Base-by-base conservation (phyloP, 1,139 yeast species). In the Yamadazyma triangularis region DNA sequence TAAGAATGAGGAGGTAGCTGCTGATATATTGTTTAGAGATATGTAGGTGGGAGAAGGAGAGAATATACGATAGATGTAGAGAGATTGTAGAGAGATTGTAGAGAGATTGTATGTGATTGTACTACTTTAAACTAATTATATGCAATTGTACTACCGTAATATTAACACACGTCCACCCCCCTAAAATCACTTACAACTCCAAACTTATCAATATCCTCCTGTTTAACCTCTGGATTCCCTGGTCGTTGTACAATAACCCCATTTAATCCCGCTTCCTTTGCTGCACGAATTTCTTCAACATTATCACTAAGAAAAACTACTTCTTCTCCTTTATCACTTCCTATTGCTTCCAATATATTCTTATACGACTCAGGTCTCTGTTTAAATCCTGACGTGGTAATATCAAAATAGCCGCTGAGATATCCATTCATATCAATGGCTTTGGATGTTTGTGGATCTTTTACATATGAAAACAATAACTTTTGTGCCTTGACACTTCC, bases 1-100 rank as follows among this genome's bases (percentile, higher is more conserved):
- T 53, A 91, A 89, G 66, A 88, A 91, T 60, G 98, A 91, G 63
- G 96, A 91, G 65, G 75, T 87, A 48, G 88, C 98, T 27, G 98
- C 97, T 24, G 93, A 91, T 61, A 77, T 87, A 51, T 70, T 91
- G 49, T 85, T 83, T 53, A 73, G 79, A 48, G 73, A 66, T 56
- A 58, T 59, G 60, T 64, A 53, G 41, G n/a, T n/a, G n/a, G n/a
- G n/a, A n/a, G n/a, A n/a, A n/a, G n/a, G n/a, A n/a, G n/a, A n/a
- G n/a, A 10, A 22, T 10, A 22, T 7, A 10, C 12, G n/a, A 22
- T 22, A 11, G 7, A 22, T 22, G 7, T 10, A n/a, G n/a, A n/a
- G n/a, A n/a, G n/a, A n/a, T n/a, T n/a, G n/a, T n/a, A n/a, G n/a
- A n/a, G n/a, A n/a, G n/a, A n/a, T n/a, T n/a, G n/a, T n/a, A n/a